Base-by-base conservation (phyloP, 306 rosid species). In the Pueraria montana region DNA sequence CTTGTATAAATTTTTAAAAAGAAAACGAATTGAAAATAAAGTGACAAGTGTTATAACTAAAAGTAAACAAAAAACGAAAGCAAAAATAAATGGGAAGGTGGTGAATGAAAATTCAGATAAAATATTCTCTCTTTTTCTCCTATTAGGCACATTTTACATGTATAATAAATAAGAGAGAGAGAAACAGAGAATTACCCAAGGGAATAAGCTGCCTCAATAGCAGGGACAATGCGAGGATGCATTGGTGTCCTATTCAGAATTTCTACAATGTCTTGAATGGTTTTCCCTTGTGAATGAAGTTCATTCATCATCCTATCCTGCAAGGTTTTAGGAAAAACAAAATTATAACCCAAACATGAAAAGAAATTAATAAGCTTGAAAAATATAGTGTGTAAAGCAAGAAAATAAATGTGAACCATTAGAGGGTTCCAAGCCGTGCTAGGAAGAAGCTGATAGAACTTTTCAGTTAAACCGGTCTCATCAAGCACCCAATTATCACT, bases 401-500 rank as follows among this genome's bases (percentile, higher is more conserved):
- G 11, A 78, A 42, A 50, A 40, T 9, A 23, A 90, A n/a, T n/a
- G n/a, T n/a, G n/a, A n/a, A n/a, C 97, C 93, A 92, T 92, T 56
- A 90, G 88, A 72, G 93, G 85, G 84, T 92, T 92, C 92, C 90
- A 88, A 58, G 74, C 87, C 75, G 73, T 73, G 81, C 5, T 82
- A 27, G 88, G 92, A 50, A 88, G 93, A 68, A 89, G 94, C n/a
- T 87, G 79, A 64, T 83, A 77, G 85, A 92, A 91, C 23, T 85
- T 80, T 2, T 91, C 42, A 30, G 86, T 85, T 80, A 87, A 74
- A 59, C 89, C 88, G 26, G 74, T 75, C 68, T 87, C 84, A 50
- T 88, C 91, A 65, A 91, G 89, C n/a, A 92, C 77, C 97, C 94
- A 92, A 64, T 91, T 88, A 81, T 92, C 92, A 58, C 91, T 89